phyloP scores from a whole-genome alignment of 2,329 filamentous ascomycete species.

The Blastomyces silverae region DNA sequence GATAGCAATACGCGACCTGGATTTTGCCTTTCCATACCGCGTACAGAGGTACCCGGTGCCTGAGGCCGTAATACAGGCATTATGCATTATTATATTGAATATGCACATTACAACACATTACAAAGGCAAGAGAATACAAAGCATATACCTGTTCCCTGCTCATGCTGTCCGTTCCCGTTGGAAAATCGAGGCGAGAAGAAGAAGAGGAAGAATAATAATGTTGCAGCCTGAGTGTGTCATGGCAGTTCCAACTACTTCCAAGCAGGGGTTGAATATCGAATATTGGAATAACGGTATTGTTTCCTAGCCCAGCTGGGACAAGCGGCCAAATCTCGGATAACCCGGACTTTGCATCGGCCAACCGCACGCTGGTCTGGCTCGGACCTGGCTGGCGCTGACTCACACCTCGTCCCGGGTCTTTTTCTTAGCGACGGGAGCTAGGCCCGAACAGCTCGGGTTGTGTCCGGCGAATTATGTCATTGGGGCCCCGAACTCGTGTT shows the following conservation, averaged over 20 bases:
- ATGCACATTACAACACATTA: no score
- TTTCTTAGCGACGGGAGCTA: conserved; percentile 12
- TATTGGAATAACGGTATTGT: no score
- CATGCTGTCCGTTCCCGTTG: background rate
- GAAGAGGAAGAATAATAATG: background rate
- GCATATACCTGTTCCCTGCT: no score
- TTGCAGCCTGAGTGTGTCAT: conserved; percentile 8
- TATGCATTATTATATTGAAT: no score
- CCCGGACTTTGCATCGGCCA: background rate
- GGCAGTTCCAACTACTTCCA: no score
- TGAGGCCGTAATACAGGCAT: background rate
- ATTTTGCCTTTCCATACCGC: background rate
- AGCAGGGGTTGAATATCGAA: no score
- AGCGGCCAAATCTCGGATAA: no score
- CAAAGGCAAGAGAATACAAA: no score
- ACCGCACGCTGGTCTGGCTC: no score
- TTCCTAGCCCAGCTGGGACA: no score
- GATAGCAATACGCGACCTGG: background rate
- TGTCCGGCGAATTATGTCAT: background rate
- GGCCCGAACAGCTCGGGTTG: background rate
- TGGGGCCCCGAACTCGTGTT: no score
- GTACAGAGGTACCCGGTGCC: background rate
- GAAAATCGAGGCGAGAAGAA: background rate
- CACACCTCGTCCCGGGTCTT: conserved; percentile 9
- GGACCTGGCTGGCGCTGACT: background rate